Conservation (phyloP, 306 rosid genomes). For the Vicia faba region DNA sequence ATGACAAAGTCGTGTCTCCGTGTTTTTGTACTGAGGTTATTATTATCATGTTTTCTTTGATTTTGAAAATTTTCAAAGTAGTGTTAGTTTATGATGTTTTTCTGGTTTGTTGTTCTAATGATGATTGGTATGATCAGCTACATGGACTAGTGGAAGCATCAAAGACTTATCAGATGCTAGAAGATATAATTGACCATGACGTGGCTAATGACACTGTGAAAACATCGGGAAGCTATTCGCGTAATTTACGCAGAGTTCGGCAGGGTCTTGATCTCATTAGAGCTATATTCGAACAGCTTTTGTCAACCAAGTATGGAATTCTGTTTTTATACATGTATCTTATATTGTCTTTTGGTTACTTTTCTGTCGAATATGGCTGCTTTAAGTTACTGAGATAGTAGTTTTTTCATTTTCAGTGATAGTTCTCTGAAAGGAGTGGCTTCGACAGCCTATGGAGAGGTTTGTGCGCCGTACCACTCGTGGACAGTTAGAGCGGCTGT, state of each 20-base stretch:
- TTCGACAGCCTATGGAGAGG: conserved; percentile 76
- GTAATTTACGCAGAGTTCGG: conserved; percentile 88
- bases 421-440: conserved; percentile 69
- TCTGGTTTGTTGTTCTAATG: conserved; percentile 27
- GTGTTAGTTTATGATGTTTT: not conserved
- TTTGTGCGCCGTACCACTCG: conserved; percentile 87
- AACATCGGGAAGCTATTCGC: conserved; percentile 74
- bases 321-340: conserved; percentile 11
- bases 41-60: not conserved
- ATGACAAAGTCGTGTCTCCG: too few species aligned
- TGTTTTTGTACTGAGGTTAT: not conserved
- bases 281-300: conserved; percentile 72
- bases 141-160: conserved; percentile 76
- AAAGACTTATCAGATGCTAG: conserved; percentile 49
- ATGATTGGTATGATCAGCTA: conserved; percentile 54
- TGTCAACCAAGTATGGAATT: conserved; percentile 57
- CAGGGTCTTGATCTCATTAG: conserved; percentile 95
- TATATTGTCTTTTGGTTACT: not conserved
- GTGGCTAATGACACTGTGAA: conserved; percentile 62
- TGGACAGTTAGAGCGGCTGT: conserved; percentile 95
- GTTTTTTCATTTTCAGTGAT: conserved; percentile 52
- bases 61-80: not conserved
- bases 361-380: not conserved
- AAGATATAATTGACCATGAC: conserved; percentile 60
- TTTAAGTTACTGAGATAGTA: not conserved